phyloP scores from a whole-genome alignment of 106 monocot species.

The Dendrobium huoshanense region DNA sequence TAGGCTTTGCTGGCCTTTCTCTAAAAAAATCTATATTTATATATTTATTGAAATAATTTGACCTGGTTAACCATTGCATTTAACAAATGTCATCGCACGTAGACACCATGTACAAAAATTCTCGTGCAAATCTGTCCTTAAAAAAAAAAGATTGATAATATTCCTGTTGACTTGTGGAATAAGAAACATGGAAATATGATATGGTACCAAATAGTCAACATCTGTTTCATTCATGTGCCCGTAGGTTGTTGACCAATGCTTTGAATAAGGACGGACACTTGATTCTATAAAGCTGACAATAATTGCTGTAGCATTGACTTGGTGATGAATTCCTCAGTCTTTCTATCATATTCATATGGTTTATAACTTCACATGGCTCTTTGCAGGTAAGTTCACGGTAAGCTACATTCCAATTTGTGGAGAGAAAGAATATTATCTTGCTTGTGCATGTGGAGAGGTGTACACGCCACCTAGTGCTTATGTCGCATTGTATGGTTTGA shows the following conservation, averaged over 20 bases:
- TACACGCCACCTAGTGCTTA: constrained; percentile 91
- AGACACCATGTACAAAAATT: neutral
- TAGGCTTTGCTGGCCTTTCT: neutral
- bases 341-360: neutral
- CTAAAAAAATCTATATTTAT: neutral
- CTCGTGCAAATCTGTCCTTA: neutral
- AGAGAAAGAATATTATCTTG: constrained; percentile 97
- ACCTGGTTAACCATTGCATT: neutral
- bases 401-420: constrained; percentile 74
- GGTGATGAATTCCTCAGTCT: neutral
- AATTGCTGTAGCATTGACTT: neutral
- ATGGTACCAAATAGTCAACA: neutral
- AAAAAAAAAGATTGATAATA: neutral
- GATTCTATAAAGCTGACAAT: neutral
- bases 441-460: constrained; percentile 80
- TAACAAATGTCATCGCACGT: neutral
- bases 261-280: neutral
- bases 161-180: neutral
- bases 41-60: neutral
- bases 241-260: neutral
- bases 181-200: neutral
- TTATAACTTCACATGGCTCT: constrained; percentile 13
- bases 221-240: neutral
- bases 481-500: constrained; percentile 72
- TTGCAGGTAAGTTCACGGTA: constrained; percentile 76